phyloP scores from a whole-genome alignment of 2,329 filamentous ascomycete species.

The Colletotrichum limetticola region DNA sequence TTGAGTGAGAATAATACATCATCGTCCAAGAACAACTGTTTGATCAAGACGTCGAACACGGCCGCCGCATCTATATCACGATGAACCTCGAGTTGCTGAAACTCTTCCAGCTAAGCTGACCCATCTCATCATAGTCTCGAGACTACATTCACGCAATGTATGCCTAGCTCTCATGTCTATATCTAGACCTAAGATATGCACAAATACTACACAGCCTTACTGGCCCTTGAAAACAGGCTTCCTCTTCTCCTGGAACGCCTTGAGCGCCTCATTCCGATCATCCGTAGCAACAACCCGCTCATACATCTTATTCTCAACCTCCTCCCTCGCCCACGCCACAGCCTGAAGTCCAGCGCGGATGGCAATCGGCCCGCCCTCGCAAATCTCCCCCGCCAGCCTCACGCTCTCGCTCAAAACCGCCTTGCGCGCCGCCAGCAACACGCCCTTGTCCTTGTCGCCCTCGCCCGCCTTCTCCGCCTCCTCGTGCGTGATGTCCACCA shows the following conservation, averaged over 20 bases:
- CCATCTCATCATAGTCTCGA: background rate
- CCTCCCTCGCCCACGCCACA: constrained; percentile 77
- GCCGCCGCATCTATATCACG: too few relatives aligned
- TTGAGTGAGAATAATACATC: too few relatives aligned
- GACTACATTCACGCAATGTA: background rate
- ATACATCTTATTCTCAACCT: constrained; percentile 89
- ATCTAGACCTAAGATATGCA: background rate
- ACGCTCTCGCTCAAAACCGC: constrained; percentile 81
- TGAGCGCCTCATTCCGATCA: constrained; percentile 88
- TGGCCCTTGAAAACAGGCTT: constrained; percentile 68
- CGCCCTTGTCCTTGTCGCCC: constrained; percentile 44
- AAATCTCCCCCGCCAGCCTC: constrained; percentile 84
- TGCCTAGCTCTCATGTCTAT: background rate
- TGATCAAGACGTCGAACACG: too few relatives aligned
- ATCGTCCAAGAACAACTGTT: too few relatives aligned
- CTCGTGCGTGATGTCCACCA: constrained; percentile 77
- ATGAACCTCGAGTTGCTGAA: too few relatives aligned
- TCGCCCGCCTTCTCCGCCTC: constrained; percentile 49
- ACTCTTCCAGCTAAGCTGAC: background rate
- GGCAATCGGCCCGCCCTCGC: constrained; percentile 88
- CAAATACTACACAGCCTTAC: constrained; percentile 38
- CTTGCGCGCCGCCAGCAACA: constrained; percentile 70
- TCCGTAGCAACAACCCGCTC: constrained; percentile 83
- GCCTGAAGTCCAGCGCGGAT: constrained; percentile 83
- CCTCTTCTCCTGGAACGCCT: constrained; percentile 78